phyloP scores from a whole-genome alignment of 306 rosid genomes.

The Astragalus membranaceus region DNA sequence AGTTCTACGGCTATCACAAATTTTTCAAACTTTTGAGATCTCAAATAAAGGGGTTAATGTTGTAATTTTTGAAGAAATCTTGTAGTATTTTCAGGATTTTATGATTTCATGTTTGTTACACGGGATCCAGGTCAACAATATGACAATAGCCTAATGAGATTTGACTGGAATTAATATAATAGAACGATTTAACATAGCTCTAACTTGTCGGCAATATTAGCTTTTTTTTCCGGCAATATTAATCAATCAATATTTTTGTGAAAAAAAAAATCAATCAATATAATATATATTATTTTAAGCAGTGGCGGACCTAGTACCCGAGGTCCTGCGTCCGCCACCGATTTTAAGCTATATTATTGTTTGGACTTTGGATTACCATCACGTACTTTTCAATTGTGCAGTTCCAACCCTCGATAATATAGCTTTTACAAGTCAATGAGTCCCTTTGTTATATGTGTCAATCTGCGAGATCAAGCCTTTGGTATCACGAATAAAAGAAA shows the following conservation, averaged over 20 bases:
- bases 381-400: neutral
- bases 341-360: neutral
- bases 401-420: neutral
- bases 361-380: conserved; percentile 5
- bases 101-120: neutral
- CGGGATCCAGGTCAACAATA: neutral
- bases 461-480: neutral
- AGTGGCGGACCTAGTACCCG: too few relatives aligned
- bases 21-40: too few relatives aligned
- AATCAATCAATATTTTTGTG: too few relatives aligned
- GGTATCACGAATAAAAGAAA: too few relatives aligned
- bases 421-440: neutral
- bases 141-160: neutral
- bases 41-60: neutral
- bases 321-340: too few relatives aligned
- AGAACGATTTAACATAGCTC: neutral
- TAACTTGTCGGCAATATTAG: neutral
- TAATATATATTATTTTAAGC: too few relatives aligned
- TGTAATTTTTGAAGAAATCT: neutral
- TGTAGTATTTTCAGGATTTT: neutral
- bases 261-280: too few relatives aligned
- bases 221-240: too few relatives aligned
- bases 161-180: neutral
- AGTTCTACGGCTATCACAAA: too few relatives aligned
- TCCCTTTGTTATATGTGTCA: neutral